Evolutionary conservation across 129 eudicot genomes (phyloP), one percentile per base, ranked within the genome.

Genomic region (Tagetes erecta): DNA sequence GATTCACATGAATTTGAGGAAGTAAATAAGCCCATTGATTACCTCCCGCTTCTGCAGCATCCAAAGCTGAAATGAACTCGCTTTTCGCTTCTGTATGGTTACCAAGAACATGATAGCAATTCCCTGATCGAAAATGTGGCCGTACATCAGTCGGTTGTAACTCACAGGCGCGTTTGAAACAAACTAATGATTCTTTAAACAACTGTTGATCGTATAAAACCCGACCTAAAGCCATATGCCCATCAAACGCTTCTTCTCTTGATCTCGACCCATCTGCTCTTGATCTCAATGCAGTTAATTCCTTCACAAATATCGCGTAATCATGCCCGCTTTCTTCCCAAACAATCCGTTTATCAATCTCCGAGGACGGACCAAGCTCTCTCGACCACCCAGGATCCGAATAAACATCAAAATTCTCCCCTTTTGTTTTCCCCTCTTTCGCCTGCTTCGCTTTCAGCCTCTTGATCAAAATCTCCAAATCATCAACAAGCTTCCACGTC

Each of bases 1-100:
- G 82, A 84, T 94, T 94, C 50, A 94, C 99, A 88, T 91, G 99
- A 77, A 94, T 94, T 78, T 94, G 99, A 67, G 99, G 99, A 66
- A 94, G 90, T 53, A 94, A 81, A 84, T 94, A 91, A 64, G 92
- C 89, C 99, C 99, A 94, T 67, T 94, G 96, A 71, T 85, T 94
- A 58, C 99, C 99, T 71, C 94, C 96, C 20, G 91, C 87, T 83
- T 94, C 99, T 0, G 99, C 99, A 10, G 97, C 96, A 64, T 91
- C 97, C 74, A 94, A 69, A 0, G 99, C 99, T 40, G 86, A 82
- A 14, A 82, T 38, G 79, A 94, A 94, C 82, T 91, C 97, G 56
- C 70, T 91, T 67, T 91, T 91, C 0, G 96, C 85, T 65, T 94
- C 91, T 2, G 50, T 68, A 49, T 84, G 85, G 76, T 67, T 81